Percentiles rank a stretch among this genome's conserved stretches.
These are phyloP conservation scores for Basipetospora chlamydospora DNA, from an alignment of 2,329 filamentous ascomycete genomes.

Conservation along the genomic window DNA sequence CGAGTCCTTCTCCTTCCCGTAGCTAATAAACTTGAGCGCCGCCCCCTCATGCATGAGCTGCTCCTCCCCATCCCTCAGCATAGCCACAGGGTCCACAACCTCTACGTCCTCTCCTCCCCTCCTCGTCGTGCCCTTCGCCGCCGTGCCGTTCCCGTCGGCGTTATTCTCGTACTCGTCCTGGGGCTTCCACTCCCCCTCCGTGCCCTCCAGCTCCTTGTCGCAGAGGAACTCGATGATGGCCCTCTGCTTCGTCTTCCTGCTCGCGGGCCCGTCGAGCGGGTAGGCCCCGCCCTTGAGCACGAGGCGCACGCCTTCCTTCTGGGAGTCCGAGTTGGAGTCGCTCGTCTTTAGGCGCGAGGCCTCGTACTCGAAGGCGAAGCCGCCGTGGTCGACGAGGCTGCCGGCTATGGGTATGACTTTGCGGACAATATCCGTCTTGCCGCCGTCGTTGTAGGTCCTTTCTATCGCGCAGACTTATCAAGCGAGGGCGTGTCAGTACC, in stretches of 20 bases:
- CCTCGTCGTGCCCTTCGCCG: conserved; percentile 16
- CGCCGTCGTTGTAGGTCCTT: conserved; percentile 34
- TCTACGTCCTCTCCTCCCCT: conserved; percentile 18
- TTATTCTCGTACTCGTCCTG: conserved; percentile 36
- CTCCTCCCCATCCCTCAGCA: conserved; percentile 22
- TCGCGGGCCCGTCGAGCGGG: conserved; percentile 31
- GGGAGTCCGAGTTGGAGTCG: conserved; percentile 46
- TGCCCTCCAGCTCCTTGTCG: conserved; percentile 54
- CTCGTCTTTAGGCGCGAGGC: conserved; percentile 49
- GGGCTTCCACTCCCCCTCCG: conserved; percentile 52
- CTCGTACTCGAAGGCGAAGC: conserved; percentile 47
- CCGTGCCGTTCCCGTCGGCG: conserved; percentile 19
- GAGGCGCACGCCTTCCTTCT: conserved; percentile 57
- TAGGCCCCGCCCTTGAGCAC: conserved; percentile 49
- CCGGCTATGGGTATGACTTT: conserved; percentile 63
- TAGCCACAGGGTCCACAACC: conserved; percentile 22
- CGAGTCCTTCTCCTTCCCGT: conserved; percentile 42
- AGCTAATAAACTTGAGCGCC: conserved; percentile 65
- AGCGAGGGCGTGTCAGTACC: no score
- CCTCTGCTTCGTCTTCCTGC: conserved; percentile 45
- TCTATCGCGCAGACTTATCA: conserved; percentile 64
- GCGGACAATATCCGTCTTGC: conserved; percentile 31
- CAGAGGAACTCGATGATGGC: conserved; percentile 80
- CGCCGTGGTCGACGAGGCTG: conserved; percentile 44
- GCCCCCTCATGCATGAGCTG: conserved; percentile 40